A percentile compares a stretch with the other conserved stretches of the same genome.
Conservation (phyloP, 2,329 filamentous ascomycete species). For the Beauveria caledonica region DNA sequence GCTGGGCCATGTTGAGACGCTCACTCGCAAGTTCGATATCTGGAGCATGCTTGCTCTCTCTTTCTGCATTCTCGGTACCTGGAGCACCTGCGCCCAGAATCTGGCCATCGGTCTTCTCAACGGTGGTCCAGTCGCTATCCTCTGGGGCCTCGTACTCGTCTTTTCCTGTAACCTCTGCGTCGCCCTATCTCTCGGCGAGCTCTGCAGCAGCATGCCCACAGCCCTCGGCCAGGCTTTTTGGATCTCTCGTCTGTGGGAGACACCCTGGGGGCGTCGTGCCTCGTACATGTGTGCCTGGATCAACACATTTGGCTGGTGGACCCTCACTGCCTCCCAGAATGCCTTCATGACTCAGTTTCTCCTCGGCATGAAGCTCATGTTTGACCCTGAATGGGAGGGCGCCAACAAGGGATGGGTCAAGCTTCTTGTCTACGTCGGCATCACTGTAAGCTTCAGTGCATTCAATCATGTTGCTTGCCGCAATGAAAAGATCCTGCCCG, state of each 20-base stretch:
- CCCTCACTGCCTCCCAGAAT: constrained; percentile 44
- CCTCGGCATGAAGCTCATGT: constrained; percentile 48
- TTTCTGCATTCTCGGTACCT: constrained; percentile 50
- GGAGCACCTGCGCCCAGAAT: constrained; percentile 47
- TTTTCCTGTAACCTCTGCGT: constrained; percentile 45
- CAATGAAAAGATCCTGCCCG: constrained; percentile 28
- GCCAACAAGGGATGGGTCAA: constrained; percentile 41
- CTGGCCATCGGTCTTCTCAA: constrained; percentile 41
- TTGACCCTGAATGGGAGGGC: constrained; percentile 38
- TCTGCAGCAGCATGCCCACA: constrained; percentile 51
- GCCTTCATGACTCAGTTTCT: constrained; percentile 52
- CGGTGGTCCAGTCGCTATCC: constrained; percentile 44
- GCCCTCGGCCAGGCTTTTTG: constrained; percentile 53
- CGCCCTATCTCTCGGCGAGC: constrained; percentile 46
- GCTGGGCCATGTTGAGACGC: constrained; percentile 31
- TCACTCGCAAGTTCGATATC: constrained; percentile 40
- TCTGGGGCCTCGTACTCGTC: constrained; percentile 48
- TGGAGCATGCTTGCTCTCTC: constrained; percentile 51
- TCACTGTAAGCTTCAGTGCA: constrained; percentile 37
- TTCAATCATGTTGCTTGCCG: constrained; percentile 46
- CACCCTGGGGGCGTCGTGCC: constrained; percentile 36
- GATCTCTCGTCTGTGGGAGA: constrained; percentile 30
- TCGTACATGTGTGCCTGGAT: constrained; percentile 54
- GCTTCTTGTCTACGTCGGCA: constrained; percentile 46
- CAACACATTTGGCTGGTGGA: constrained; percentile 53